Percentiles rank a stretch among this genome's conserved stretches.
Conservation (phyloP, 345 rosid species). For the Mercurialis annua region DNA sequence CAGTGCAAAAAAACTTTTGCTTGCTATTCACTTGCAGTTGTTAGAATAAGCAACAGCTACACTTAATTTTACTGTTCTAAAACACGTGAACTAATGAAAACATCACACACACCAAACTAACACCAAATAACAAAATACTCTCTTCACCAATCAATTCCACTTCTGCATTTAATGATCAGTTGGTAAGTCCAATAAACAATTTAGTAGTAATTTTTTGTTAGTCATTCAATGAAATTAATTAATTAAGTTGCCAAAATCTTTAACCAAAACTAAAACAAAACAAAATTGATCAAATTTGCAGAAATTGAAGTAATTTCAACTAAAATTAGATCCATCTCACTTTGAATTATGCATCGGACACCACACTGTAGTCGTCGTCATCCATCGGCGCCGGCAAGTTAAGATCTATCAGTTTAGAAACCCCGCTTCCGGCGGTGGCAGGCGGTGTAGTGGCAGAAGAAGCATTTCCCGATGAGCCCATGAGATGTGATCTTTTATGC, state of each 20-base stretch:
- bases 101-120: constrained; percentile 5
- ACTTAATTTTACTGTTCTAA: constrained; percentile 14
- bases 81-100: constrained; percentile 12
- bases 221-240: constrained; percentile 14
- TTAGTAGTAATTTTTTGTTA: neutral
- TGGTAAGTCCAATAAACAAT: neutral
- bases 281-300: neutral
- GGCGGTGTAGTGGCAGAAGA: neutral
- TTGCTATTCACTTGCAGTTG: neutral
- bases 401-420: constrained; percentile 28
- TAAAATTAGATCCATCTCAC: neutral
- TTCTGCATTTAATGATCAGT: constrained; percentile 23
- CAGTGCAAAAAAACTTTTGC: neutral
- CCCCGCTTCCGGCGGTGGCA: neutral
- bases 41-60: constrained; percentile 3
- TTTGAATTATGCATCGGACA: constrained; percentile 25
- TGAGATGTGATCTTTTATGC: constrained; percentile 31
- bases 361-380: constrained; percentile 34
- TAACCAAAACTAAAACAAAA: neutral
- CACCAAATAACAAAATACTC: constrained; percentile 4
- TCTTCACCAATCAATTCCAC: constrained; percentile 11
- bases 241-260: neutral
- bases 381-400: constrained; percentile 36
- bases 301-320: neutral
- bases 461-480: neutral